Evolutionary conservation across 495 filamentous ascomycete genomes (phyloP).

Genomic region (Sporormia fimetaria): DNA sequence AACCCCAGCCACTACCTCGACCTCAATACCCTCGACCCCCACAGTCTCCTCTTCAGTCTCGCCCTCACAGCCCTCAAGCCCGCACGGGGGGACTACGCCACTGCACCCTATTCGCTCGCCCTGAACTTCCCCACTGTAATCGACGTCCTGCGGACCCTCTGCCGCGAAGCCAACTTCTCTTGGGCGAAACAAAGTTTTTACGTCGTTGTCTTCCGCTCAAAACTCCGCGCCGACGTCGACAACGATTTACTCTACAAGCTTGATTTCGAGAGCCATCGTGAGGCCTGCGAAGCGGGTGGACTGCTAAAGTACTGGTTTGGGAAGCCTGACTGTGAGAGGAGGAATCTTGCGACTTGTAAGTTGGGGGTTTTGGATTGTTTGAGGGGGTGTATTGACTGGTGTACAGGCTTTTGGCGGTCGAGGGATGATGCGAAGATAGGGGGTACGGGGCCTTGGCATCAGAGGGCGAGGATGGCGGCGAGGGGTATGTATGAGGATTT

Average conservation of each 20-base stretch:
- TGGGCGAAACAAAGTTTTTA: conserved; percentile 65
- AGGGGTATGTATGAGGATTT: conserved; percentile 28
- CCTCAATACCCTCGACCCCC: conserved; percentile 48
- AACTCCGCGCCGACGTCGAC: conserved; percentile 49
- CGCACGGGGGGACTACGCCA: conserved; percentile 61
- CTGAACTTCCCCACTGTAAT: conserved; percentile 71
- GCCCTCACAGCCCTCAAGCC: conserved; percentile 53
- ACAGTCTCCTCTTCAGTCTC: conserved; percentile 57
- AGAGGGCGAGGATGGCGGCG: conserved; percentile 25
- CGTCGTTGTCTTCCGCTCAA: conserved; percentile 70
- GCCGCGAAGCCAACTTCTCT: conserved; percentile 34
- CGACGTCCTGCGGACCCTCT: conserved; percentile 39
- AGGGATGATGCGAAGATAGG: neutral
- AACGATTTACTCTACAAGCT: conserved; percentile 50
- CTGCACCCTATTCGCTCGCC: conserved; percentile 55
- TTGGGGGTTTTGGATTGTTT: neutral
- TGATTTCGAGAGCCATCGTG: conserved; percentile 63
- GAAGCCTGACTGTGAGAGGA: conserved; percentile 16
- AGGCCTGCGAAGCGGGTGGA: conserved; percentile 68
- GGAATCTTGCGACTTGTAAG: conserved; percentile 33
- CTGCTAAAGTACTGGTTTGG: conserved; percentile 52
- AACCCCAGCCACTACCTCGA: conserved; percentile 57
- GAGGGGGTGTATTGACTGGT: neutral
- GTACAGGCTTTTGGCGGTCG: conserved; percentile 1
- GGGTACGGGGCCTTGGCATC: neutral